Evolutionary conservation across 1,139 yeast species (phyloP), one percentile per base, ranked within the genome.

Genomic region (Lodderomyces theae): DNA sequence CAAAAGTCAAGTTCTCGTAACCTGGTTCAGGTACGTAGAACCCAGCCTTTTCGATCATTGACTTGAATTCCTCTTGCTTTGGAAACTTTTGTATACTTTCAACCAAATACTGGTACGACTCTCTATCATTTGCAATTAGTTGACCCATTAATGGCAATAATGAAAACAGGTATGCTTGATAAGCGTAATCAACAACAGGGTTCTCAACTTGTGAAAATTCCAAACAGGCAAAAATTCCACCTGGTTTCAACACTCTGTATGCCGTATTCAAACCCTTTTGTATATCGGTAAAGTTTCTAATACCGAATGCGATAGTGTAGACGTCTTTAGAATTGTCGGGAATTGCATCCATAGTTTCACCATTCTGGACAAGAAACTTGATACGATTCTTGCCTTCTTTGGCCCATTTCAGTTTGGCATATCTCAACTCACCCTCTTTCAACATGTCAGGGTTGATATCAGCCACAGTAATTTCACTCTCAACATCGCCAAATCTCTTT

Each of bases 391-490:
- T 23, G 36, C 75, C 64, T 34, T 77, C 77, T 44, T 74, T 75
- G 52, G 66, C 64, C 77, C 75, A 77, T 50, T 73, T 71, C 42
- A 79, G 66, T 33, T 66, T 61, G 38, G 72, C 72, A 57, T 69
- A 82, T 57, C 98, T 76, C 54, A 80, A 74, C 54, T 85, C 85
- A 41, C 99, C 99, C 64, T 92, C 98, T 40, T 74, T 77, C 57
- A 92, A 77, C 99, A 92, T 92, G 59, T 92, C 97, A 2, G 96
- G 82, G 58, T 92, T 92, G 63, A 92, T 92, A 64, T 92, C 99
- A 4, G 90, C 95, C 41, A 92, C 79, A 15, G 92, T 88, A 92
- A 92, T 94, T 22, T 82, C 79, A 28, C 90, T 80, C 48, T 73
- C 70, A 37, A 67, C 73, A 64, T 92, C 99, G 40, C 86, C 83